phyloP scores from a whole-genome alignment of 371 early-diverging fungal species.

The Rhizopus stolonifer region DNA sequence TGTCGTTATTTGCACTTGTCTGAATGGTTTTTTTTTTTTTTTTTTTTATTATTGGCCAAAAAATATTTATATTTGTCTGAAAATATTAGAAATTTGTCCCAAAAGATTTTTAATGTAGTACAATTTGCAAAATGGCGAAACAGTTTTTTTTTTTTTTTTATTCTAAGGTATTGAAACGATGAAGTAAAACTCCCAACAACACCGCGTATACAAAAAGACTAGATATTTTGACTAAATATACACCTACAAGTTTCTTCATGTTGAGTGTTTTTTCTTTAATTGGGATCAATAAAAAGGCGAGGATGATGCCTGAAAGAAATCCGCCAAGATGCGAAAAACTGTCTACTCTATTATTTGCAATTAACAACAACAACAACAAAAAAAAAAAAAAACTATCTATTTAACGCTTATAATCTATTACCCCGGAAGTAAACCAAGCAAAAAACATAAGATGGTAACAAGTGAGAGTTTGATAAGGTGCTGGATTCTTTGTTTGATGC shows the following conservation, averaged over 20 bases:
- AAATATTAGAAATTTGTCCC: no score
- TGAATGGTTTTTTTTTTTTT: no score
- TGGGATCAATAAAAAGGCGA: conserved; percentile 20
- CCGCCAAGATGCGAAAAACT: conserved; percentile 44
- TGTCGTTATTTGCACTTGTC: no score
- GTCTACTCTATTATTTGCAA: conserved; percentile 15
- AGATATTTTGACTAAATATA: background rate
- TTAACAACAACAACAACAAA: no score
- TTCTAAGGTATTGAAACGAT: conserved; percentile 6
- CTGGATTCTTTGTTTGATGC: conserved; percentile 56
- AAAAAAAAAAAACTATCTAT: no score
- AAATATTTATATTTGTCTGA: no score
- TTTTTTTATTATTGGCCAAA: no score
- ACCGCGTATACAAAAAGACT: conserved; percentile 4
- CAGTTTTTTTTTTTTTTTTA: background rate
- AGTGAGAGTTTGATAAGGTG: conserved; percentile 59
- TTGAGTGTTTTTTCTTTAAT: background rate
- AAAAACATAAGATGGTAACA: conserved; percentile 15
- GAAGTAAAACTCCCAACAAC: conserved; percentile 7
- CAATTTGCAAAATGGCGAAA: background rate
- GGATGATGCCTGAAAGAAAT: conserved; percentile 30
- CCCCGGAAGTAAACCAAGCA: conserved; percentile 32
- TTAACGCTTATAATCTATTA: no score
- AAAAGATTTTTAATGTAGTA: no score
- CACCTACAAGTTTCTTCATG: background rate